Evolutionary conservation across 805 yeast species (phyloP).

Genomic region (Millerago galiae): DNA sequence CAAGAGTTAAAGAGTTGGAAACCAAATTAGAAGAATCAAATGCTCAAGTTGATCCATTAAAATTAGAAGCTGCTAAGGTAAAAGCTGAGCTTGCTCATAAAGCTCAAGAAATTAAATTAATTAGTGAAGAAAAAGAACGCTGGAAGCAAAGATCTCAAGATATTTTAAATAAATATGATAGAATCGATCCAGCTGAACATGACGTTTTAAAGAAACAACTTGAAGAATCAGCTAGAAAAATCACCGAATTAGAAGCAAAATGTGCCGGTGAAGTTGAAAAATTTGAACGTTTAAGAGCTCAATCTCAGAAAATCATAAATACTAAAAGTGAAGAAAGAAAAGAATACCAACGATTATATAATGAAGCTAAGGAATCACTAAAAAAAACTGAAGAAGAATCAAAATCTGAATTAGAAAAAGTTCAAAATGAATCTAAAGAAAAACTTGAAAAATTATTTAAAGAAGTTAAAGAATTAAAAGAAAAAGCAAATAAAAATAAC

Average conservation of each 20-base stretch:
- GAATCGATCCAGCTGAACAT: constrained; percentile 41
- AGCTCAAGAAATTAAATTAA: constrained; percentile 39
- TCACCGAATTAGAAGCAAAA: constrained; percentile 21
- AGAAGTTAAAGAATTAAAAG: constrained; percentile 18
- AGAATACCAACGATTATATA: constrained; percentile 12
- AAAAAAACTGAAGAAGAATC: constrained; percentile 7
- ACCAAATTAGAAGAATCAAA: constrained; percentile 27
- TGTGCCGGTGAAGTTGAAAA: constrained; percentile 17
- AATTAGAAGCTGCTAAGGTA: constrained; percentile 30
- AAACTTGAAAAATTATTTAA: constrained; percentile 8
- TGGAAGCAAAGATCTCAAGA: constrained; percentile 51
- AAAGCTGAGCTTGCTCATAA: constrained; percentile 40
- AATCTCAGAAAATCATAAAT: constrained; percentile 25
- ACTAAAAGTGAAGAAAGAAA: constrained; percentile 19
- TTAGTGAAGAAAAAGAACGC: constrained; percentile 49
- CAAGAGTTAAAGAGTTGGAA: constrained; percentile 34
- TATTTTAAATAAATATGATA: constrained; percentile 37
- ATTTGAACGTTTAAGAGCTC: constrained; percentile 17
- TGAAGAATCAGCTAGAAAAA: constrained; percentile 16
- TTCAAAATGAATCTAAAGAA: constrained; percentile 3
- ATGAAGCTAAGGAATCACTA: constrained; percentile 14
- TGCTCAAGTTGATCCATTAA: constrained; percentile 39
- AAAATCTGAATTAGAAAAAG: constrained; percentile 11
- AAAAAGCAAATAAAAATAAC: constrained; percentile 8
- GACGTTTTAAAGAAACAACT: constrained; percentile 29